Evolutionary conservation across 2,329 filamentous ascomycete species (phyloP).

Genomic region (Talaromyces piceae): DNA sequence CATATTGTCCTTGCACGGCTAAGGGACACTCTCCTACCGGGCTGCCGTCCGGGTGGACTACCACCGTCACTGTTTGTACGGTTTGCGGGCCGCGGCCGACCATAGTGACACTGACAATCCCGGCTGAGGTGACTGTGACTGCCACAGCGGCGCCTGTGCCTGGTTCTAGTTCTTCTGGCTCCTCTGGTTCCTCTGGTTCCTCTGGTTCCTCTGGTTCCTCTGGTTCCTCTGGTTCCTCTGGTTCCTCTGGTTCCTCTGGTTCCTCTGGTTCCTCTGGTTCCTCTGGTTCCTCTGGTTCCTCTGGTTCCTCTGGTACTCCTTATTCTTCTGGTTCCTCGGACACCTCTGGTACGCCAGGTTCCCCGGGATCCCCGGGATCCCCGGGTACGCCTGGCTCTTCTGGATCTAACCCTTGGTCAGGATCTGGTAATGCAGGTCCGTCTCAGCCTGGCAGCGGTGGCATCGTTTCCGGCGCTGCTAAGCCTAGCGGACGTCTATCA

Average conservation of each 20-base stretch:
- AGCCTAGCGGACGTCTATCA: not conserved
- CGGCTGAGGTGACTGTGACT: conserved; percentile 8
- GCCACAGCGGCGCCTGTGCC: conserved; percentile 8
- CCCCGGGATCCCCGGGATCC: too few species aligned
- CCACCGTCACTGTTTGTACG: conserved; percentile 15
- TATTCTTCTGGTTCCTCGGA: not conserved
- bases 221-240: conserved; percentile 2
- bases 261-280: conserved; percentile 4
- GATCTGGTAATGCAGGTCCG: conserved; percentile 3
- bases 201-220: conserved; percentile 3
- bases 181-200: conserved; percentile 3
- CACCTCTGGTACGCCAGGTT: not conserved
- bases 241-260: not conserved
- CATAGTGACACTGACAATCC: conserved; percentile 15
- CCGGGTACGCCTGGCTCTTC: conserved; percentile 5
- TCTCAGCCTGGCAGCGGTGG: conserved; percentile 6
- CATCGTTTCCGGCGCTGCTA: not conserved
- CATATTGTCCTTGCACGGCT: conserved; percentile 16
- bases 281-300: not conserved
- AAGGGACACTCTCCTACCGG: conserved; percentile 12
- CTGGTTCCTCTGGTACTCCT: not conserved
- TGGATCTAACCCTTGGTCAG: not conserved
- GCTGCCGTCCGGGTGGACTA: conserved; percentile 13
- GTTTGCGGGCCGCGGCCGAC: conserved; percentile 18
- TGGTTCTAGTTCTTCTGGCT: conserved; percentile 3